These are phyloP conservation scores for Penicillium daleae DNA, from an alignment of 495 filamentous ascomycete genomes.

Conservation along the genomic window DNA sequence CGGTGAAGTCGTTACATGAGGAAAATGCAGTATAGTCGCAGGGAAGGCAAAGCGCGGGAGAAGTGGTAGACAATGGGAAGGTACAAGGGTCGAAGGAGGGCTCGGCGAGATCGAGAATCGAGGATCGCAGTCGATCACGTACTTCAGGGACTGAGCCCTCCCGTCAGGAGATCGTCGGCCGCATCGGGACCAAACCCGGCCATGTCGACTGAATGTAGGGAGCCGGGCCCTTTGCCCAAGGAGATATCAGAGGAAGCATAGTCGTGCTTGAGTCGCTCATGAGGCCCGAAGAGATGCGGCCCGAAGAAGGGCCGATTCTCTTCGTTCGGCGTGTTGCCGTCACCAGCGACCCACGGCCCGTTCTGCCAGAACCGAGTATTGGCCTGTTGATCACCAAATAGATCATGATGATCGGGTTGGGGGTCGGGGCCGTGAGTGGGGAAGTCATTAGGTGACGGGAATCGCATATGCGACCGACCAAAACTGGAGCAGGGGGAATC, in stretches of 20 bases:
- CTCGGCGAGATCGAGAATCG: slow-evolving; percentile 7
- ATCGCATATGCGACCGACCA: slow-evolving; percentile 52
- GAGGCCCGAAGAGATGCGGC: slow-evolving; percentile 43
- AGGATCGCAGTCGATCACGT: neutral
- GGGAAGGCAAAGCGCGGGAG: slow-evolving; percentile 26
- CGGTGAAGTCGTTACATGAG: slow-evolving; percentile 53
- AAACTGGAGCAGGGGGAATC: slow-evolving; percentile 54
- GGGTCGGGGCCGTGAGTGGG: slow-evolving; percentile 44
- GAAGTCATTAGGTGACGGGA: slow-evolving; percentile 51
- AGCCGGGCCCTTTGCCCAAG: slow-evolving; percentile 49
- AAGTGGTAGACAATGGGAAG: slow-evolving; percentile 24
- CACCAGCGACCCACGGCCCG: slow-evolving; percentile 51
- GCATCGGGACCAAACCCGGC: slow-evolving; percentile 51
- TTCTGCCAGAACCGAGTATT: slow-evolving; percentile 56
- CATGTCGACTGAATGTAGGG: slow-evolving; percentile 54
- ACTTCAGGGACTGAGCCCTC: slow-evolving; percentile 45
- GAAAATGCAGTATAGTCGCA: slow-evolving; percentile 43
- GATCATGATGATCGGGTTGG: slow-evolving; percentile 52
- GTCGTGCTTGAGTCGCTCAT: slow-evolving; percentile 54
- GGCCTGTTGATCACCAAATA: slow-evolving; percentile 54
- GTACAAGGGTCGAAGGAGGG: slow-evolving; percentile 14
- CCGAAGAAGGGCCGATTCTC: slow-evolving; percentile 54
- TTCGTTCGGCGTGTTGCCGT: slow-evolving; percentile 55
- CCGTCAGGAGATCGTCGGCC: slow-evolving; percentile 44
- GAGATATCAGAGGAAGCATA: slow-evolving; percentile 56